phyloP scores from a whole-genome alignment of 2,329 filamentous ascomycete species.

The Sporothrix mexicana region DNA sequence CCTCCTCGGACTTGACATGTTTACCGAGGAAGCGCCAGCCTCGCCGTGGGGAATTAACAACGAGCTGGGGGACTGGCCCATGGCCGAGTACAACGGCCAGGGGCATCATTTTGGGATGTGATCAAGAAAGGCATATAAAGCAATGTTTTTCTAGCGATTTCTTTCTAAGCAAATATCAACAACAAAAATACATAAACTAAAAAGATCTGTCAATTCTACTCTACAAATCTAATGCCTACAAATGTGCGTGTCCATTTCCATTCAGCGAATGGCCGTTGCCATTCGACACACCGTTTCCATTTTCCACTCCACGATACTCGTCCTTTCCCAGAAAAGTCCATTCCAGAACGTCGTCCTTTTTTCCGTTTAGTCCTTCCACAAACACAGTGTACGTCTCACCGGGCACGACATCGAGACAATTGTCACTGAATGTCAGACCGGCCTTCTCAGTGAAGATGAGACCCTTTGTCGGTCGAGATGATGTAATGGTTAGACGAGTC shows the following conservation, averaged over 20 bases:
- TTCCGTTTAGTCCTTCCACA: constrained; percentile 57
- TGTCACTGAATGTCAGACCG: constrained; percentile 65
- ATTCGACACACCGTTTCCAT: not conserved
- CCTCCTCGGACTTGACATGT: constrained; percentile 4
- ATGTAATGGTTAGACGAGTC: constrained; percentile 49
- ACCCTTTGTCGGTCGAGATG: constrained; percentile 70
- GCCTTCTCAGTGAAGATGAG: constrained; percentile 59
- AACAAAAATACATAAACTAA: not conserved
- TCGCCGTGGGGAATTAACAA: not conserved
- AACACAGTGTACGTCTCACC: constrained; percentile 59
- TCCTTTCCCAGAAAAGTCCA: constrained; percentile 12
- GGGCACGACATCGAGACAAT: constrained; percentile 70
- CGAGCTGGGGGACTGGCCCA: constrained; percentile 6
- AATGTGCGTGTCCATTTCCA: not conserved
- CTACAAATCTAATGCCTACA: not conserved
- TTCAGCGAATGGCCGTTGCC: not conserved
- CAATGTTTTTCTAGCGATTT: no score
- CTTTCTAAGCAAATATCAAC: not conserved
- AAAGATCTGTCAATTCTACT: not conserved
- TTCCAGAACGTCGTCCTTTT: not conserved
- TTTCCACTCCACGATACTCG: not conserved
- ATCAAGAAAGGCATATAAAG: no score
- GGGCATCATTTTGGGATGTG: not conserved
- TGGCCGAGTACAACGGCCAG: not conserved
- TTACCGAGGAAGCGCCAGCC: not conserved